These are phyloP conservation scores for Raffaelea ambrosiae DNA, from an alignment of 2,329 filamentous ascomycete genomes.

Conservation along the genomic window DNA sequence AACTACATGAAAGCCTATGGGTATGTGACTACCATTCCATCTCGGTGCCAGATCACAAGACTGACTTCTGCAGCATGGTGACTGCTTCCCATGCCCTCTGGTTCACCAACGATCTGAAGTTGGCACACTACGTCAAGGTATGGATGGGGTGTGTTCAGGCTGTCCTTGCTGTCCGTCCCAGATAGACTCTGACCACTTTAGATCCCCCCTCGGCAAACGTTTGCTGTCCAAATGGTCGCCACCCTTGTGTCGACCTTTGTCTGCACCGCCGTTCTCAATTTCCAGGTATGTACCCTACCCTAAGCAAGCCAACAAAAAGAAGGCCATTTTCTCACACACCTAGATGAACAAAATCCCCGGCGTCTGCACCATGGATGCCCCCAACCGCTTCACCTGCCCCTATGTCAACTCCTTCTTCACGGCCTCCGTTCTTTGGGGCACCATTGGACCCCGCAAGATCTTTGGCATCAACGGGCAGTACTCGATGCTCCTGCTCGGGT, in stretches of 20 bases:
- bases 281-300: too few species aligned
- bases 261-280: too few species aligned
- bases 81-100: slow-evolving; percentile 3
- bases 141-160: too few species aligned
- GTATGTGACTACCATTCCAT: neutral
- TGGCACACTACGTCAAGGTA: slow-evolving; percentile 9
- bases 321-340: slow-evolving; percentile 1
- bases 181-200: too few species aligned
- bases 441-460: slow-evolving; percentile 9
- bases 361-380: slow-evolving; percentile 6
- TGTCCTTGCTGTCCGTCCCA: slow-evolving; percentile 5
- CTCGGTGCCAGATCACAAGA: too few species aligned
- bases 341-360: neutral
- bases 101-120: slow-evolving; percentile 9
- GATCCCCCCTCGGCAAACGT: too few species aligned
- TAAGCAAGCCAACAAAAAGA: too few species aligned
- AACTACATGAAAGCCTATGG: slow-evolving; percentile 35
- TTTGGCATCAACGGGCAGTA: slow-evolving; percentile 6
- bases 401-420: slow-evolving; percentile 1
- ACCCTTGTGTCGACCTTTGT: too few species aligned
- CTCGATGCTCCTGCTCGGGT: slow-evolving; percentile 7
- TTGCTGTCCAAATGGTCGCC: too few species aligned
- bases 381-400: slow-evolving; percentile 1
- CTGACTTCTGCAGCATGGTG: too few species aligned
- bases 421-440: slow-evolving; percentile 4